A percentile compares a stretch with the other conserved stretches of the same genome.
Evolutionary conservation across 352 stramenopile species (phyloP).

Genomic region (Globisporangium yorkense): DNA sequence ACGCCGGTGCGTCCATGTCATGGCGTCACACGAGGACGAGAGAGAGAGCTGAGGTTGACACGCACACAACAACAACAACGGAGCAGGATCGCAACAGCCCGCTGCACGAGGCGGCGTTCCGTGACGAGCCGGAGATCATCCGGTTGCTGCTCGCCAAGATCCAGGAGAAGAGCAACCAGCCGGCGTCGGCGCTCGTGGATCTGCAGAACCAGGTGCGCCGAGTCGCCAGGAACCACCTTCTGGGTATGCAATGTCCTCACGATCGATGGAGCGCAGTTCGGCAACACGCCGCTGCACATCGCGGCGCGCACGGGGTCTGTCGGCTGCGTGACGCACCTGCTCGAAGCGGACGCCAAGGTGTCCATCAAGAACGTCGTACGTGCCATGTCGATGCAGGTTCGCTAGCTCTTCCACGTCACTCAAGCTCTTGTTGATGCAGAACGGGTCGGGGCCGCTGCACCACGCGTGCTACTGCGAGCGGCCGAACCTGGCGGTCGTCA

Average conservation of each 20-base stretch:
- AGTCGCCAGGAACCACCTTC: no score
- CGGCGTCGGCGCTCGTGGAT: slow-evolving; percentile 34
- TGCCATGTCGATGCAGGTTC: not conserved
- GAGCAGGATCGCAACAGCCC: slow-evolving; percentile 70
- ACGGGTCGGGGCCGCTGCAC: slow-evolving; percentile 64
- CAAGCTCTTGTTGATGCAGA: slow-evolving; percentile 20
- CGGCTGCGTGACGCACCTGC: slow-evolving; percentile 40
- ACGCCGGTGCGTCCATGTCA: slow-evolving; percentile 34
- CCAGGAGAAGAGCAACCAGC: slow-evolving; percentile 33
- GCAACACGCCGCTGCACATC: slow-evolving; percentile 73
- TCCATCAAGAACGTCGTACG: slow-evolving; percentile 51
- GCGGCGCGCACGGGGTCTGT: slow-evolving; percentile 49
- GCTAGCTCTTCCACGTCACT: not conserved
- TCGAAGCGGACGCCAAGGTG: slow-evolving; percentile 39
- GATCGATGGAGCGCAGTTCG: slow-evolving; percentile 43
- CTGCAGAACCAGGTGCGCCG: slow-evolving; percentile 46
- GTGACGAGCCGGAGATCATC: slow-evolving; percentile 44
- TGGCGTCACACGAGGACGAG: not conserved
- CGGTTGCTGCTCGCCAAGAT: slow-evolving; percentile 44
- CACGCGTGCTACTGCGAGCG: slow-evolving; percentile 74
- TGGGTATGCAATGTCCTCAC: not conserved
- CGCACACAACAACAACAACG: not conserved
- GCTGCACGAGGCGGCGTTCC: slow-evolving; percentile 62
- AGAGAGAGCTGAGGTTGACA: not conserved
- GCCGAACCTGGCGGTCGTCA: slow-evolving; percentile 43